phyloP scores from a whole-genome alignment of 257 asterid genomes.

The Leptodermis oblonga region DNA sequence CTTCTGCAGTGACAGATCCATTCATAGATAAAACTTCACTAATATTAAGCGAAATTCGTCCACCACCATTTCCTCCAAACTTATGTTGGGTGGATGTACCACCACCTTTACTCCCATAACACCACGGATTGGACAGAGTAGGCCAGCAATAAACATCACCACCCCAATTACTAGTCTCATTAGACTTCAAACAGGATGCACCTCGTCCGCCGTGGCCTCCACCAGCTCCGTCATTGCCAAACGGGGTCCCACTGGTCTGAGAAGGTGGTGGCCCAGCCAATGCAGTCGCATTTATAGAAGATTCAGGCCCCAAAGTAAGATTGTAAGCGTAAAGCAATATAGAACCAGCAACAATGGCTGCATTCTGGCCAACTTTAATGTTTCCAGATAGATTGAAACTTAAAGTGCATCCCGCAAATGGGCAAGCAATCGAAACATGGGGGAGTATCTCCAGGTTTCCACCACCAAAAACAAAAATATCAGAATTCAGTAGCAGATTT shows the following conservation, averaged over 20 bases:
- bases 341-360: conserved; percentile 74
- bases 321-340: conserved; percentile 48
- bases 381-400: conserved; percentile 80
- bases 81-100: conserved; percentile 63
- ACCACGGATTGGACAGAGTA: conserved; percentile 71
- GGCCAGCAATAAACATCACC: conserved; percentile 96
- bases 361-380: conserved; percentile 66
- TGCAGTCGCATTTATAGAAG: conserved; percentile 70
- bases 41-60: conserved; percentile 63
- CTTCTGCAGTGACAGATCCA: conserved; percentile 87
- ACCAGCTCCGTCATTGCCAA: conserved; percentile 87
- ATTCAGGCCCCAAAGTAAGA: conserved; percentile 60
- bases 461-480: conserved; percentile 52
- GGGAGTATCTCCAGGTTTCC: conserved; percentile 92
- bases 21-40: conserved; percentile 56
- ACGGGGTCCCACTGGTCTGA: conserved; percentile 96
- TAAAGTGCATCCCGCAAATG: conserved; percentile 65
- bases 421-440: conserved; percentile 64
- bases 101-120: conserved; percentile 90
- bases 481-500: conserved; percentile 37
- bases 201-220: conserved; percentile 99
- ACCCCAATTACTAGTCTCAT: conserved; percentile 70
- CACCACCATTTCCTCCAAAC: conserved; percentile 92
- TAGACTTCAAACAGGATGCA: conserved; percentile 85
- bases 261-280: conserved; percentile 86